Evolutionary conservation across 2,329 filamentous ascomycete species (phyloP), one percentile per base, ranked within the genome.

Genomic region (Colletotrichum tamarilloi): DNA sequence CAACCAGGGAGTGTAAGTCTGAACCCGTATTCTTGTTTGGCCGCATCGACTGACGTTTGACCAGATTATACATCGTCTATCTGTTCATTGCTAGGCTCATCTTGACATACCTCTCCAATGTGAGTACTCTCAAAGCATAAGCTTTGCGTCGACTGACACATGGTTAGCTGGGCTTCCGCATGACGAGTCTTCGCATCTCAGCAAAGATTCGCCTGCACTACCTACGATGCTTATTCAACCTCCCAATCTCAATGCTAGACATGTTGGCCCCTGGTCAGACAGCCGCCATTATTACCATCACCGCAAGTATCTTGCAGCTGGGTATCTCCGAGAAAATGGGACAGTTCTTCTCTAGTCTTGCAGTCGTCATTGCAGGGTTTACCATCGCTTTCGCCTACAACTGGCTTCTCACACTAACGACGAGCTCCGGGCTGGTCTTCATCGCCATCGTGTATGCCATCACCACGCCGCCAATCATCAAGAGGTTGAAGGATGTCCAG

Each of bases 261-360:
- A 82, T 84, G 22, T 79, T 88, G 28, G 86, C 87, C 1, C 79
- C 86, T 0, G 87, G 87, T 19, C 84, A 85, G 19, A 86, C 88
- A n/a, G 84, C 86, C 0, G 86, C 85, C 53, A 85, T 86, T 1
- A 88, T 90, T 75, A 89, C 87, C 0, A 84, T 84, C 0, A 85
- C 86, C 0, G 84, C 87, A 38, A 89, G 89, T 74, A 85, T 85
- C 0, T 83, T 90, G 12, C 88, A 90, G 69, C 81, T 87, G 30
- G 87, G 87, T 22, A 85, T 89, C n/a, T 89, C 87, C 0, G 87
- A 89, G 75, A 86, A 86, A 66, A 79, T 90, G 5, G 82, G 82
- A 1, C 79, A 79, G 2, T 79, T 87, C 1, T 80, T 87, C 35
- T 82, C 86, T 63, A 83, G 81, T 2, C 63, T 84, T 2, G 79